A percentile compares a stretch with the other conserved stretches of the same genome.
Evolutionary conservation across 306 rosid genomes (phyloP).

Genomic region (Arachis stenosperma): DNA sequence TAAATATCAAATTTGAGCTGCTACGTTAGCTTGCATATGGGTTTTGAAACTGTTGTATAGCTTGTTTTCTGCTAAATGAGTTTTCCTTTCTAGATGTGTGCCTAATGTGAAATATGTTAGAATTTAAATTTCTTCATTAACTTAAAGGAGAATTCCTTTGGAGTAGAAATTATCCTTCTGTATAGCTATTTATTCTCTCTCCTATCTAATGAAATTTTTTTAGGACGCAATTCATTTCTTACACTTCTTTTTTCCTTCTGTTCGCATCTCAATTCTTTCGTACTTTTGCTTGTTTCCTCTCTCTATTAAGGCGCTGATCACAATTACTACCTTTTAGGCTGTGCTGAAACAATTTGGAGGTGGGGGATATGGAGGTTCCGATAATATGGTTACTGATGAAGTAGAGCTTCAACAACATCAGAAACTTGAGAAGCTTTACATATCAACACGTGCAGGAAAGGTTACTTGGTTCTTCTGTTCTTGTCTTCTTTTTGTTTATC

Average conservation of each 20-base stretch:
- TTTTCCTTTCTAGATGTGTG: conserved; percentile 6
- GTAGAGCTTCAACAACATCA: conserved; percentile 85
- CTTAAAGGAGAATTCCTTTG: conserved; percentile 17
- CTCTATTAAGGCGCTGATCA: conserved; percentile 33
- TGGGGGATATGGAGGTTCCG: conserved; percentile 97
- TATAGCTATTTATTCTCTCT: conserved; percentile 12
- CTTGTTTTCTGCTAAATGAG: background rate
- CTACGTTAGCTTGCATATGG: background rate
- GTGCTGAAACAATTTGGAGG: conserved; percentile 97
- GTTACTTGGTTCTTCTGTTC: conserved; percentile 51
- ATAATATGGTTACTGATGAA: conserved; percentile 82
- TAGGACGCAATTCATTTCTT: background rate
- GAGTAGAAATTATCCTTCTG: background rate
- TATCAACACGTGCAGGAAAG: conserved; percentile 98
- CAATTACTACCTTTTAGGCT: conserved; percentile 59
- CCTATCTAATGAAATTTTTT: background rate
- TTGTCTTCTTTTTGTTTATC: conserved; percentile 28
- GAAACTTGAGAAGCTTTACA: conserved; percentile 92
- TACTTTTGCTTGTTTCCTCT: conserved; percentile 7
- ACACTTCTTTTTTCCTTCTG: background rate
- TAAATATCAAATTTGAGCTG: conserved; percentile 5
- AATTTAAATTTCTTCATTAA: background rate
- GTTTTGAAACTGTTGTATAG: background rate
- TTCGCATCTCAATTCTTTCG: conserved; percentile 7
- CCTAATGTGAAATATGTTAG: background rate